Evolutionary conservation across 805 yeast species (phyloP), one percentile per base, ranked within the genome.

Genomic region (Ogataea nitratoaversa): DNA sequence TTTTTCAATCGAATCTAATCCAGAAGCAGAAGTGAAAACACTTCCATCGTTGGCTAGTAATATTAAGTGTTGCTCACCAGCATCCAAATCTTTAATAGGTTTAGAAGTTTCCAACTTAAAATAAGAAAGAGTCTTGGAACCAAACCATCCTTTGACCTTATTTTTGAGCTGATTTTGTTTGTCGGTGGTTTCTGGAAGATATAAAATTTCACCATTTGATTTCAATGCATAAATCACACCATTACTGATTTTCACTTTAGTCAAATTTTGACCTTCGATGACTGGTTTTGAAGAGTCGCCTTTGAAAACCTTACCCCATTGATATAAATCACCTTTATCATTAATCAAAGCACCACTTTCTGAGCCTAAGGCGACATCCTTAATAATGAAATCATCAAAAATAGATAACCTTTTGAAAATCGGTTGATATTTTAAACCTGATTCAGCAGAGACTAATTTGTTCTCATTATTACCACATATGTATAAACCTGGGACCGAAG

Each of bases 11-110:
- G 65, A 57, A 4, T 54, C 48, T 2, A 61, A 45, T 1, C 84
- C 84, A 0, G 95, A 79, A 13, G 85, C 73, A 9, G 78, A 67
- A 1, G 85, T 67, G 48, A 71, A 82, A 0, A 85, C 79, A 25
- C 76, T 68, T 1, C 90, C 89, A 9, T 68, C 54, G 30, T 70
- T 64, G 0, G 87, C 71, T 29, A 84, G 57, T 4, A 84, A 56
- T n/a, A 85, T 70, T 8, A 90, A 52, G 62, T 93, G 97, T 37
- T 71, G 68, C 7, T 63, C 62, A 9, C 99, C 99, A 3, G 78
- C 73, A 6, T 52, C 37, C 2, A 77, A 65, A 29, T 71, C 66
- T 38, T 68, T 68, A 18, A 64, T 58, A 28, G 54, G 41, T 13
- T 35, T 41, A 8, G 52, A 42, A 3, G 48, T 39, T 2, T 32